A percentile compares a stretch with the other conserved stretches of the same genome.
Evolutionary conservation across 2,329 filamentous ascomycete species (phyloP).

Genomic region (Drechslerella coelobrocha): DNA sequence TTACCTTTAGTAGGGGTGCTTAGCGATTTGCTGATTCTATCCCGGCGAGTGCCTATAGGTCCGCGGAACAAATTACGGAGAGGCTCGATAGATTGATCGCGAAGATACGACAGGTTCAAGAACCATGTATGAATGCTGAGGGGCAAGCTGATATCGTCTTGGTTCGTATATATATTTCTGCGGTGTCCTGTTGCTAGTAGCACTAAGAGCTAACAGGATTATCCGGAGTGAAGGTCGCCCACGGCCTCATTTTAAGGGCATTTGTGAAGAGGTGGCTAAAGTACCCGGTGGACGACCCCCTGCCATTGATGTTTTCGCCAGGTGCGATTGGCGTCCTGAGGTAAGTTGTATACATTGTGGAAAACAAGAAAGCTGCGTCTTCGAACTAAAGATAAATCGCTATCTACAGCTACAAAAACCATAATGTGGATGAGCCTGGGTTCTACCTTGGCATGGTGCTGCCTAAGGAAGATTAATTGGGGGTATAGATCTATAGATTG

Average conservation of each 20-base stretch:
- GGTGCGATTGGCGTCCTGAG: slow-evolving; percentile 58
- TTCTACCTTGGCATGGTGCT: slow-evolving; percentile 35
- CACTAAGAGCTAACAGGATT: background rate
- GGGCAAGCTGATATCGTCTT: slow-evolving; percentile 63
- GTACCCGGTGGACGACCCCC: slow-evolving; percentile 57
- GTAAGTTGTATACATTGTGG: slow-evolving; percentile 40
- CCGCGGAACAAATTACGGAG: slow-evolving; percentile 61
- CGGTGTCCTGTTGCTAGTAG: background rate
- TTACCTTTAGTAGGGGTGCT: background rate
- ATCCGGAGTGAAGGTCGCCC: slow-evolving; percentile 55
- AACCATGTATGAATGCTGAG: slow-evolving; percentile 60
- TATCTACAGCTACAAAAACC: slow-evolving; percentile 40
- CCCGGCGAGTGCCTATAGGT: slow-evolving; percentile 55
- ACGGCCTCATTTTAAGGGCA: slow-evolving; percentile 64
- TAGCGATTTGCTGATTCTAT: too few relatives aligned
- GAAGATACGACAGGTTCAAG: slow-evolving; percentile 63
- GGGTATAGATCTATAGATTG: too few relatives aligned
- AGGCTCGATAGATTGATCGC: slow-evolving; percentile 63
- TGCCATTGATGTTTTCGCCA: slow-evolving; percentile 59
- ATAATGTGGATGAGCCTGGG: slow-evolving; percentile 25
- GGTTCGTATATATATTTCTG: slow-evolving; percentile 58
- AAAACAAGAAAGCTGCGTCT: too few relatives aligned
- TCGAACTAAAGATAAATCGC: too few relatives aligned
- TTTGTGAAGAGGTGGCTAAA: slow-evolving; percentile 66
- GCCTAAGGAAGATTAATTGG: slow-evolving; percentile 16